A percentile compares a stretch with the other conserved stretches of the same genome.
Conservation (phyloP, 2,329 filamentous ascomycete species). For the Ophiostoma pallidulum region DNA sequence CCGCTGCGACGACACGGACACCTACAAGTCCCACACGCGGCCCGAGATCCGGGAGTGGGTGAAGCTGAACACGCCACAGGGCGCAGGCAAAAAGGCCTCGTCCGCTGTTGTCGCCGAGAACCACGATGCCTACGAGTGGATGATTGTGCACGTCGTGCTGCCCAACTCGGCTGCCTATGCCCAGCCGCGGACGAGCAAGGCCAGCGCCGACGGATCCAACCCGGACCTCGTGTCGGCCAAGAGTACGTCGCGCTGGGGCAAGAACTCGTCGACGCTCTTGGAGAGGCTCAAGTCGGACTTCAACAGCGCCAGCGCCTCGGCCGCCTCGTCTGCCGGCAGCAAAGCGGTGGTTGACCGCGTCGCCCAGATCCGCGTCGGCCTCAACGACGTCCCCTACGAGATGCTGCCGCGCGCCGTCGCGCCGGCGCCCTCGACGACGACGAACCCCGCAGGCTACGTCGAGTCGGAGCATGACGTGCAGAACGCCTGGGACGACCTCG, state of each 20-base stretch:
- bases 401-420: constrained; percentile 53
- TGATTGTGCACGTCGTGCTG: constrained; percentile 85
- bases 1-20: constrained; percentile 90
- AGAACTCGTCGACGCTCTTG: constrained; percentile 57
- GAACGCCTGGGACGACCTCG: constrained; percentile 72
- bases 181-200: constrained; percentile 55
- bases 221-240: constrained; percentile 38
- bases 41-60: constrained; percentile 85
- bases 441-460: constrained; percentile 43
- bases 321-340: too few relatives aligned
- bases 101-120: constrained; percentile 79
- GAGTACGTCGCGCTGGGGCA: constrained; percentile 26
- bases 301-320: constrained; percentile 58
- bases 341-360: constrained; percentile 70
- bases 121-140: constrained; percentile 93
- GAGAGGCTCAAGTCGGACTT: constrained; percentile 90
- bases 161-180: constrained; percentile 75
- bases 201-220: constrained; percentile 37
- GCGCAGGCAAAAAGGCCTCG: constrained; percentile 45
- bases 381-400: constrained; percentile 59
- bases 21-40: constrained; percentile 73
- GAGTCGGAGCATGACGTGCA: constrained; percentile 72
- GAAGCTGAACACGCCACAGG: constrained; percentile 58
- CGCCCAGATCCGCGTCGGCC: constrained; percentile 71
- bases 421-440: constrained; percentile 41